Evolutionary conservation across 257 asterid species (phyloP), one percentile per base, ranked within the genome.

Genomic region (Gentiana macrophylla): DNA sequence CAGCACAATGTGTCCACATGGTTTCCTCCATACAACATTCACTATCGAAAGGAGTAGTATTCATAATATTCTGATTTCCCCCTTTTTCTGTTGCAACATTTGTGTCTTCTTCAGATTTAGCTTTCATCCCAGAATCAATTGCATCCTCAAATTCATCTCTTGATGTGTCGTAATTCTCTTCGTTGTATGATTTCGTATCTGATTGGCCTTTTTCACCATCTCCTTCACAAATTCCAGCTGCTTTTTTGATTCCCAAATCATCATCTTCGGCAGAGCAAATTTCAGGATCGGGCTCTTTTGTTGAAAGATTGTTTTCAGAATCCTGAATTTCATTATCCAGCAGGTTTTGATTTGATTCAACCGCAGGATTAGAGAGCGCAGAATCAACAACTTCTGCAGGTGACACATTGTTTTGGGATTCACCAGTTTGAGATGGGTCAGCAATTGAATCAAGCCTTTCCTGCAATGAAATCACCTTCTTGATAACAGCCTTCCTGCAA

Each of bases 381-480:
- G 24, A 24, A 24, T 24, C 24, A 24, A 24, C 24, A 0, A 0
- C 24, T 24, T 24, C 24, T 24, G 24, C 24, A 24, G 24, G 24
- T 24, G 24, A 24, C 24, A 24, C 24, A 24, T 24, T 24, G 24
- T 24, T 24, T 24, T 24, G 24, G 24, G 24, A 24, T 24, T 24
- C 24, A 24, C 24, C 24, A 24, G 24, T 24, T 24, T 24, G 24
- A 24, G 24, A 24, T 24, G 24, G 24, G 24, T 24, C 9, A 55
- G 59, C 79, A 11, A 79, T 61, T 1, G 82, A 66, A 56, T 90
- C 97, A 6, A 86, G 62, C 53, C 55, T 72, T 51, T 90, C 98
- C 59, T 86, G 98, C 76, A 86, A 52, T 1, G 77, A 73, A 36
- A 90, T 77, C 3, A 75, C 92, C 80, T 80, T 86, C 32, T 74